Percentiles rank a stretch among this genome's conserved stretches.
Evolutionary conservation across 495 filamentous ascomycete species (phyloP).

Genomic region (Daldinia decipiens): DNA sequence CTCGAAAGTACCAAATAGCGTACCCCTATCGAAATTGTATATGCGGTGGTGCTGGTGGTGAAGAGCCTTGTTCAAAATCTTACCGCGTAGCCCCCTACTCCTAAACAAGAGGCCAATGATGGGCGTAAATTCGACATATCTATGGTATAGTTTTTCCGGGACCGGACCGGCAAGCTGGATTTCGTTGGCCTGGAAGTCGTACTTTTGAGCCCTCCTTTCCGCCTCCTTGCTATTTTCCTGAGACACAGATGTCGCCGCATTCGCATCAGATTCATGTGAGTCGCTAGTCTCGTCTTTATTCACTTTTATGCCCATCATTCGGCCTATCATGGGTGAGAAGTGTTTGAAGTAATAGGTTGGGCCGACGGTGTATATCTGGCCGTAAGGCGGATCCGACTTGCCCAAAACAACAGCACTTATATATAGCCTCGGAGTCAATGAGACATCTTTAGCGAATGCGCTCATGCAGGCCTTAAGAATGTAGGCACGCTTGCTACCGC

Average conservation of each 20-base stretch:
- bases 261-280: slow-evolving; percentile 45
- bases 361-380: slow-evolving; percentile 80
- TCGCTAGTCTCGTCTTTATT: slow-evolving; percentile 52
- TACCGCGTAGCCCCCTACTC: slow-evolving; percentile 75
- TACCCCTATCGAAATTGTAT: slow-evolving; percentile 84
- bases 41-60: slow-evolving; percentile 89
- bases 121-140: slow-evolving; percentile 91
- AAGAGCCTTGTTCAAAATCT: slow-evolving; percentile 81
- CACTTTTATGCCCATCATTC: slow-evolving; percentile 80
- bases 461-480: slow-evolving; percentile 68
- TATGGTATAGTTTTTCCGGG: slow-evolving; percentile 80
- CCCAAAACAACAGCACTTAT: slow-evolving; percentile 79
- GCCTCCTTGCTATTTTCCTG: slow-evolving; percentile 45
- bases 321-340: slow-evolving; percentile 87
- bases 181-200: slow-evolving; percentile 94
- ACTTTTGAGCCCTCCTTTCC: slow-evolving; percentile 68
- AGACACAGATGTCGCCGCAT: slow-evolving; percentile 31
- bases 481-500: slow-evolving; percentile 87
- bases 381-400: slow-evolving; percentile 77
- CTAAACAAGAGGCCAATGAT: slow-evolving; percentile 92
- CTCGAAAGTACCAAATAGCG: slow-evolving; percentile 69
- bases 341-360: slow-evolving; percentile 84
- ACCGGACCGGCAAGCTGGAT: slow-evolving; percentile 88
- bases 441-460: slow-evolving; percentile 65
- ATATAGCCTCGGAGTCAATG: slow-evolving; percentile 64